A percentile compares a stretch with the other conserved stretches of the same genome.
Conservation (phyloP, 305 asterid species). For the Petunia hybrid region DNA sequence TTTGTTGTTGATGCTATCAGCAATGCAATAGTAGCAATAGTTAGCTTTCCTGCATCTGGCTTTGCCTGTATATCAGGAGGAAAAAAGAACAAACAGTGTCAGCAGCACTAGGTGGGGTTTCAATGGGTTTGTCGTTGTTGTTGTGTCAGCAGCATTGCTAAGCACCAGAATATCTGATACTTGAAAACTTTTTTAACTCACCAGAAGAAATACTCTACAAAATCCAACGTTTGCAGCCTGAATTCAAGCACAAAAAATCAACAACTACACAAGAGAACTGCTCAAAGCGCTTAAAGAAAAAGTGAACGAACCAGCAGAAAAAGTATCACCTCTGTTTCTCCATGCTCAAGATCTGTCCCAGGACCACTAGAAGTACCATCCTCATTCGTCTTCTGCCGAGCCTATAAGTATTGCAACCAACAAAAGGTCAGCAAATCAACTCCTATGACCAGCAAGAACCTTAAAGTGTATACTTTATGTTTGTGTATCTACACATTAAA, state of each 20-base stretch:
- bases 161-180: constrained; percentile 7
- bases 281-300: neutral
- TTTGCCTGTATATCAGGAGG: constrained; percentile 55
- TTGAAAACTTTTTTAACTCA: constrained; percentile 42
- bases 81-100: neutral
- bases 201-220: constrained; percentile 68
- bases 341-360: constrained; percentile 70
- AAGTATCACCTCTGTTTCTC: constrained; percentile 66
- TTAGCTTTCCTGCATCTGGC: constrained; percentile 71
- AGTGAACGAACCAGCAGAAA: neutral
- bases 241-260: constrained; percentile 31
- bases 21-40: constrained; percentile 72
- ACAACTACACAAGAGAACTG: constrained; percentile 7
- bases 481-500: neutral
- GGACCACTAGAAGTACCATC: constrained; percentile 42
- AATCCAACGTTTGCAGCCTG: constrained; percentile 82
- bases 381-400: constrained; percentile 35
- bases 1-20: constrained; percentile 76
- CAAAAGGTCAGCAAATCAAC: neutral
- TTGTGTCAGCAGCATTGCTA: neutral
- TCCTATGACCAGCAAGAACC: neutral
- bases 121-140: no score
- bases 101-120: neutral
- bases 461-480: neutral
- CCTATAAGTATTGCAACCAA: constrained; percentile 30